phyloP scores from a whole-genome alignment of 23 red algal species.

The Gracilaria caudata region DNA sequence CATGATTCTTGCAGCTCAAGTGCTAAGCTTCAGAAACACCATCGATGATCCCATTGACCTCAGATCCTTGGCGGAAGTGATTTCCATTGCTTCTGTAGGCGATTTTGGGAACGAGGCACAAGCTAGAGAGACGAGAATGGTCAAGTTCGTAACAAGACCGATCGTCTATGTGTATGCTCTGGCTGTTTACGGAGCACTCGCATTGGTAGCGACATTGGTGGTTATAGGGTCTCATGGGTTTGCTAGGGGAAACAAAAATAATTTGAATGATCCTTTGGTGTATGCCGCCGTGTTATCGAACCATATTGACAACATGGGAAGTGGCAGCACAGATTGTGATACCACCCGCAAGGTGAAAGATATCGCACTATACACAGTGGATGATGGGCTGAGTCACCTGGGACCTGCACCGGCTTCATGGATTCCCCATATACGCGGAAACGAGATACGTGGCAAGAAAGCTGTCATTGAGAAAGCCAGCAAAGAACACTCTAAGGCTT shows the following conservation, averaged over 20 bases:
- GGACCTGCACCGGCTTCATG: too few relatives aligned
- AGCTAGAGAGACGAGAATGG: background rate
- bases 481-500: too few relatives aligned
- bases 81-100: background rate
- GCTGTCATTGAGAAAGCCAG: too few relatives aligned
- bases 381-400: too few relatives aligned
- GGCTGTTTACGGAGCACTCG: background rate
- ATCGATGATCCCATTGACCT: background rate
- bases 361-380: too few relatives aligned
- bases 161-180: background rate
- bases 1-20: background rate
- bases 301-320: too few relatives aligned
- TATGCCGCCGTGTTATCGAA: background rate
- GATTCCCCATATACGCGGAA: too few relatives aligned
- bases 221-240: background rate
- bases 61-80: background rate
- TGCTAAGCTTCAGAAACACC: background rate
- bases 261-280: background rate
- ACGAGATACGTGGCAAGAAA: too few relatives aligned
- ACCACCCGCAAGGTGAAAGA: too few relatives aligned
- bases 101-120: background rate
- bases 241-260: background rate
- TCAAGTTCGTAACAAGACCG: background rate
- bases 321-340: too few relatives aligned
- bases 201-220: background rate